Conservation (phyloP, 1,284 basidiomycete genomes). For the Malassezia brasiliensis region DNA sequence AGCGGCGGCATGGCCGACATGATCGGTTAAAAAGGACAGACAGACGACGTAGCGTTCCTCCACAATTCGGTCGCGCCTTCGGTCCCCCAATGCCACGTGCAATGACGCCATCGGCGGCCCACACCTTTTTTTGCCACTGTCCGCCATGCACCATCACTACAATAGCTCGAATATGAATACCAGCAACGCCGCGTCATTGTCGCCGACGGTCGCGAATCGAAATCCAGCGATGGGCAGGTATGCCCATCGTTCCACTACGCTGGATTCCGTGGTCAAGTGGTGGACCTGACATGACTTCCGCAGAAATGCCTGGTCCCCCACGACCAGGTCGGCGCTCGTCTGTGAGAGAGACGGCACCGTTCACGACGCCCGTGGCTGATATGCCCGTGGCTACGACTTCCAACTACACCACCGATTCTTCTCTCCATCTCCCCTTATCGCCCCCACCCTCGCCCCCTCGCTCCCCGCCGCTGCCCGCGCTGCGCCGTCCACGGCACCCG, state of each 20-base stretch:
- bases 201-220: not conserved
- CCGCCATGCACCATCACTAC: not conserved
- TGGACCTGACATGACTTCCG: slow-evolving; percentile 18
- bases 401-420: not conserved
- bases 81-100: slow-evolving; percentile 1
- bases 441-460: slow-evolving; percentile 4
- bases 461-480: not conserved
- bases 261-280: slow-evolving; percentile 20
- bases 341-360: slow-evolving; percentile 26
- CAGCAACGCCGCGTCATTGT: not conserved
- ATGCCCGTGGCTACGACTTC: not conserved
- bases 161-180: slow-evolving; percentile 3
- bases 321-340: slow-evolving; percentile 21
- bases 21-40: not conserved
- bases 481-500: slow-evolving; percentile 6
- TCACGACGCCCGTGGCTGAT: not conserved
- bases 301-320: slow-evolving; percentile 19
- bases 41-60: no score
- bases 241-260: slow-evolving; percentile 7
- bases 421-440: not conserved
- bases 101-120: not conserved
- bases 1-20: not conserved
- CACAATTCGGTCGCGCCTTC: no score
- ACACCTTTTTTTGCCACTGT: not conserved
- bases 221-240: not conserved